These are phyloP conservation scores for Aspergillus funiculosus DNA, from an alignment of 495 filamentous ascomycete genomes.

Conservation along the genomic window DNA sequence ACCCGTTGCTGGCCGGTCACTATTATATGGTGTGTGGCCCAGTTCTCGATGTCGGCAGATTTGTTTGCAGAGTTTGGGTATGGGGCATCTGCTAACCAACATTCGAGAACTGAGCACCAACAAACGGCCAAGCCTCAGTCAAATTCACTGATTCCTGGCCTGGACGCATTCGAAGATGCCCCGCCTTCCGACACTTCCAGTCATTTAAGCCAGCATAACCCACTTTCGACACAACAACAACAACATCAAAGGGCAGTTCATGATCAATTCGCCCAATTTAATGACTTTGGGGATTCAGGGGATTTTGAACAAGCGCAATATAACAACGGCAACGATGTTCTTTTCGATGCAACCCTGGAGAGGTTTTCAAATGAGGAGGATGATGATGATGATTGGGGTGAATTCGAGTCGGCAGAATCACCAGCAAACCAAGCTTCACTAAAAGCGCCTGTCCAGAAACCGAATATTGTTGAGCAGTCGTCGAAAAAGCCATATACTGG, in stretches of 20 bases:
- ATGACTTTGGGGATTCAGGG: neutral
- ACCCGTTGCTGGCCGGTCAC: neutral
- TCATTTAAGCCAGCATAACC: constrained; percentile 1
- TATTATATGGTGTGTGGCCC: neutral
- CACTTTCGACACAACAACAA: constrained; percentile 1
- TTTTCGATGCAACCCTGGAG: constrained; percentile 45
- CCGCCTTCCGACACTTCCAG: constrained; percentile 11
- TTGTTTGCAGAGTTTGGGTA: constrained; percentile 65
- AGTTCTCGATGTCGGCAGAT: constrained; percentile 61
- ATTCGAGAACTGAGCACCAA: constrained; percentile 14
- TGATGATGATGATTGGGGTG: constrained; percentile 68
- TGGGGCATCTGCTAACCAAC: constrained; percentile 18
- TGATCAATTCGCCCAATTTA: constrained; percentile 4
- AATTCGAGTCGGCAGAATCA: constrained; percentile 57
- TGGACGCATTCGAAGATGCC: constrained; percentile 24
- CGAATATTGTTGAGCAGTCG: neutral
- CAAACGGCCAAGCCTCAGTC: constrained; percentile 13
- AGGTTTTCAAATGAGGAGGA: constrained; percentile 27
- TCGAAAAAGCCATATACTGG: neutral
- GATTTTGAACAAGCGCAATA: constrained; percentile 18
- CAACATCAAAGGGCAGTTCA: neutral
- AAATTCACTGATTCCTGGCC: constrained; percentile 23
- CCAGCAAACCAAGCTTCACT: constrained; percentile 52
- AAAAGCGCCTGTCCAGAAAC: constrained; percentile 2
- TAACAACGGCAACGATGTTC: constrained; percentile 32